These are phyloP conservation scores for Backusella morwellensis DNA, from an alignment of 192 early-diverging fungal species.

Conservation along the genomic window DNA sequence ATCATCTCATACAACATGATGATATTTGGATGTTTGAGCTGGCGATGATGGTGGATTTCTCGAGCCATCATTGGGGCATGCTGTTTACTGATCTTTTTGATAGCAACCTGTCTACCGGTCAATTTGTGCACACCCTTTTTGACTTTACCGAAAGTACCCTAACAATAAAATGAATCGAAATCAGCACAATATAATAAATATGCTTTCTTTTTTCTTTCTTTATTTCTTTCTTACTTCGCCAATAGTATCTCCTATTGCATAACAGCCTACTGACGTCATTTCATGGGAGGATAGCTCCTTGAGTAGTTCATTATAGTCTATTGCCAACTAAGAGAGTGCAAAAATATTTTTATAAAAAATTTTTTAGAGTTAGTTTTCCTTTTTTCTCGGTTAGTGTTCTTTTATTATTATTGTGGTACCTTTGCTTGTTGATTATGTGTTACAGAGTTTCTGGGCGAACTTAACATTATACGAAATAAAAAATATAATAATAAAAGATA, in stretches of 20 bases:
- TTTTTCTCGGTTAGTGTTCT: slow-evolving; percentile 4
- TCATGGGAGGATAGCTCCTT: slow-evolving; percentile 57
- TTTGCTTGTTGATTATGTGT: slow-evolving; percentile 44
- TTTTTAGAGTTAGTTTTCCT: background rate
- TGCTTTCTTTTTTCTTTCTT: background rate
- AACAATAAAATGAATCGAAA: background rate
- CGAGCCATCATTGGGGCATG: slow-evolving; percentile 58
- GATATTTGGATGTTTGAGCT: slow-evolving; percentile 78
- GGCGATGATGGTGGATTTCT: slow-evolving; percentile 64
- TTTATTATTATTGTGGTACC: slow-evolving; percentile 22
- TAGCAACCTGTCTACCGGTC: slow-evolving; percentile 57
- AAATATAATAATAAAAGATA: slow-evolving; percentile 3
- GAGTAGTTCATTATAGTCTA: slow-evolving; percentile 58
- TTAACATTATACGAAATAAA: slow-evolving; percentile 3
- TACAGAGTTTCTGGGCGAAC: slow-evolving; percentile 22
- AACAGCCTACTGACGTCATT: slow-evolving; percentile 53
- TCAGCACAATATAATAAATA: background rate
- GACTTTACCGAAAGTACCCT: slow-evolving; percentile 66
- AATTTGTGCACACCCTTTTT: slow-evolving; percentile 58
- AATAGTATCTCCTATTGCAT: slow-evolving; percentile 51
- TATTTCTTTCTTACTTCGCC: slow-evolving; percentile 38
- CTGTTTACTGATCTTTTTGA: slow-evolving; percentile 60
- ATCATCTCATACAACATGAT: slow-evolving; percentile 77
- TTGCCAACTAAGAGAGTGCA: slow-evolving; percentile 44
- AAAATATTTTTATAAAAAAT: background rate